Percentiles rank a stretch among this genome's conserved stretches.
These are phyloP conservation scores for Torrubiellomyces zombiae DNA, from an alignment of 2,329 filamentous ascomycete genomes.

Conservation along the genomic window DNA sequence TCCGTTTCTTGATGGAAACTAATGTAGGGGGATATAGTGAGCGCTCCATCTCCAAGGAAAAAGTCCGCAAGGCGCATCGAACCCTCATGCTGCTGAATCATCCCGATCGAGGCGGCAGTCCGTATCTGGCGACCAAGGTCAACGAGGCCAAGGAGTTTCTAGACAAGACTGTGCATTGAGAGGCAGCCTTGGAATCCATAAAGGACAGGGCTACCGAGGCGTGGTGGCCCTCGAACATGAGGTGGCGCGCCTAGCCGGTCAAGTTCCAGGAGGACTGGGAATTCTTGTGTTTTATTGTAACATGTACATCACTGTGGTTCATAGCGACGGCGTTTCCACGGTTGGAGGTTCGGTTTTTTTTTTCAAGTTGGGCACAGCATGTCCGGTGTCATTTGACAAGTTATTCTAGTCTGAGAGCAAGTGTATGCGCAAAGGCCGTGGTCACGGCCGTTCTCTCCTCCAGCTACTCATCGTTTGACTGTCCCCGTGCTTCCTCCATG, in stretches of 20 bases:
- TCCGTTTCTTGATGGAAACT: constrained; percentile 3
- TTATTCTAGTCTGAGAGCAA: no score
- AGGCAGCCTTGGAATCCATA: no score
- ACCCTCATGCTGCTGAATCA: constrained; percentile 96
- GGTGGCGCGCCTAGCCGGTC: no score
- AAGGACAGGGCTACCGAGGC: no score
- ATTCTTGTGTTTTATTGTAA: no score
- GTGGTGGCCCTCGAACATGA: no score
- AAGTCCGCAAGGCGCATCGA: constrained; percentile 87
- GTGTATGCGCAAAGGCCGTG: no score
- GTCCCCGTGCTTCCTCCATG: constrained; percentile 3
- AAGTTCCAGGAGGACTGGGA: no score
- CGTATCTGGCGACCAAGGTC: constrained; percentile 91
- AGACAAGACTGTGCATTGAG: constrained; percentile 43
- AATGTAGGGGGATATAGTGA: constrained; percentile 40
- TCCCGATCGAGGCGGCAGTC: constrained; percentile 89
- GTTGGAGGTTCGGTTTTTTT: no score
- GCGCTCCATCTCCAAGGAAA: constrained; percentile 74
- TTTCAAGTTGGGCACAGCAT: constrained; percentile 8
- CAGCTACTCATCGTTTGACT: no score
- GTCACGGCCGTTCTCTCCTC: no score
- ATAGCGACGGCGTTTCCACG: constrained; percentile 27
- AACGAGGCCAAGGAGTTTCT: constrained; percentile 96
- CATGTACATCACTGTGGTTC: constrained; percentile 22
- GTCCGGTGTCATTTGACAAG: no score